A percentile compares a stretch with the other conserved stretches of the same genome.
Evolutionary conservation across 495 filamentous ascomycete genomes (phyloP).

Genomic region (Bombardia bombarda): DNA sequence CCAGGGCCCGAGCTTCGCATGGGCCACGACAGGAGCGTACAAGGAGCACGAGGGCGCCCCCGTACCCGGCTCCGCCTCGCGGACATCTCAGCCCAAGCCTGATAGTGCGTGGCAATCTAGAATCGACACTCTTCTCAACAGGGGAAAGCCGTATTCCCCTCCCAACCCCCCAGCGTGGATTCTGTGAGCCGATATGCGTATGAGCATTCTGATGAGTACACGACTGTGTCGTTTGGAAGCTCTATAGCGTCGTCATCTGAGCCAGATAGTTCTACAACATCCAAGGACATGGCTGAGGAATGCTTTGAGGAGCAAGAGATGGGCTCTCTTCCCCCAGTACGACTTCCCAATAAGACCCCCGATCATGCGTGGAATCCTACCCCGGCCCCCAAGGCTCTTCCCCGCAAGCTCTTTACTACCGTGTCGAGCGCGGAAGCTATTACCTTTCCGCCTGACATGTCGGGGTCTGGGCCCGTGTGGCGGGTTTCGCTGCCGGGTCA

Average conservation of each 20-base stretch:
- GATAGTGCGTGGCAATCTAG: conserved; percentile 58
- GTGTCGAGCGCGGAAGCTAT: conserved; percentile 33
- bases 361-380: conserved; percentile 40
- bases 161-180: conserved; percentile 44
- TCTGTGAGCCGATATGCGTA: conserved; percentile 55
- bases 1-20: conserved; percentile 15
- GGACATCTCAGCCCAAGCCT: conserved; percentile 1
- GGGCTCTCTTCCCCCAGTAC: conserved; percentile 64
- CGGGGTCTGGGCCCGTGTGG: conserved; percentile 32
- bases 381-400: conserved; percentile 31
- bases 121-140: conserved; percentile 59
- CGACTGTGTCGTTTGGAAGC: conserved; percentile 43
- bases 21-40: conserved; percentile 17
- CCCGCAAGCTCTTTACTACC: conserved; percentile 23
- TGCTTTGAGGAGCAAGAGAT: conserved; percentile 80
- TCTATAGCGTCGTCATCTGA: not conserved
- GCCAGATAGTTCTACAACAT: conserved; percentile 26
- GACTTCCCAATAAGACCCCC: conserved; percentile 54
- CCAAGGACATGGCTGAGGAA: conserved; percentile 63
- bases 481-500: conserved; percentile 38
- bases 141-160: conserved; percentile 49
- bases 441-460: conserved; percentile 28
- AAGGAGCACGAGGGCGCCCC: conserved; percentile 12
- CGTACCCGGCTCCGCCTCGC: not conserved
- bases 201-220: conserved; percentile 40